Conservation (phyloP, 2,329 filamentous ascomycete genomes). For the Ceratocystis destructans region DNA sequence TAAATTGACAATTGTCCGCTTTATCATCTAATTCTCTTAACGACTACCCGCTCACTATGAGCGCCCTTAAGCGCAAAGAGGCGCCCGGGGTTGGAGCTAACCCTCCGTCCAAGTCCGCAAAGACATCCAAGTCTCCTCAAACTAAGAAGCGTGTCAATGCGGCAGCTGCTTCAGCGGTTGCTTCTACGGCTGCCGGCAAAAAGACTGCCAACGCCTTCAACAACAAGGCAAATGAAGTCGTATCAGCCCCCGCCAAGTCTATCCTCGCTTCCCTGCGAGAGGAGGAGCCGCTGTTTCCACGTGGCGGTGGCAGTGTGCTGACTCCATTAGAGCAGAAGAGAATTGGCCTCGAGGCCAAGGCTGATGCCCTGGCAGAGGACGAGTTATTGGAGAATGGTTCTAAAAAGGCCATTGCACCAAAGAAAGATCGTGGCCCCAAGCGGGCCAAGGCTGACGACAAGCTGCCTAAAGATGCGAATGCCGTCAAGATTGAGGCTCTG, state of each 20-base stretch:
- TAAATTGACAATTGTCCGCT: slow-evolving; percentile 10
- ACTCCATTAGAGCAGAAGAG: slow-evolving; percentile 93
- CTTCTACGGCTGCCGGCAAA: slow-evolving; percentile 20
- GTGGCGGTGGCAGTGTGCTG: slow-evolving; percentile 79
- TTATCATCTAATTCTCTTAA: slow-evolving; percentile 17
- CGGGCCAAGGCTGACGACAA: slow-evolving; percentile 37
- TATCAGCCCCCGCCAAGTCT: slow-evolving; percentile 25
- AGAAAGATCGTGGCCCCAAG: slow-evolving; percentile 24
- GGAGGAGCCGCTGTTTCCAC: slow-evolving; percentile 81
- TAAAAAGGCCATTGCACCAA: slow-evolving; percentile 8
- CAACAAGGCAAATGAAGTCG: slow-evolving; percentile 26
- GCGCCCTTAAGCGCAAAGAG: slow-evolving; percentile 44
- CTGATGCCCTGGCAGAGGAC: slow-evolving; percentile 83
- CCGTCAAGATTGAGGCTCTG: slow-evolving; percentile 67
- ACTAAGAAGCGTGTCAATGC: slow-evolving; percentile 34
- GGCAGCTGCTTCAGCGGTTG: slow-evolving; percentile 5
- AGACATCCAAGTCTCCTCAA: slow-evolving; percentile 33
- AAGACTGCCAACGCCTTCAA: slow-evolving; percentile 27
- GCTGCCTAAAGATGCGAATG: slow-evolving; percentile 33
- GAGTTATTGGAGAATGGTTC: slow-evolving; percentile 12
- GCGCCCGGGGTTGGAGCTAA: slow-evolving; percentile 38
- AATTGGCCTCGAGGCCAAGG: slow-evolving; percentile 83
- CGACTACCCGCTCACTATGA: slow-evolving; percentile 29
- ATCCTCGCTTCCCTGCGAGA: slow-evolving; percentile 44
- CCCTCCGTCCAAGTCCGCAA: slow-evolving; percentile 36